Percentiles rank a stretch among this genome's conserved stretches.
phyloP scores from a whole-genome alignment of 495 filamentous ascomycete genomes.

The Evernia prunastri region DNA sequence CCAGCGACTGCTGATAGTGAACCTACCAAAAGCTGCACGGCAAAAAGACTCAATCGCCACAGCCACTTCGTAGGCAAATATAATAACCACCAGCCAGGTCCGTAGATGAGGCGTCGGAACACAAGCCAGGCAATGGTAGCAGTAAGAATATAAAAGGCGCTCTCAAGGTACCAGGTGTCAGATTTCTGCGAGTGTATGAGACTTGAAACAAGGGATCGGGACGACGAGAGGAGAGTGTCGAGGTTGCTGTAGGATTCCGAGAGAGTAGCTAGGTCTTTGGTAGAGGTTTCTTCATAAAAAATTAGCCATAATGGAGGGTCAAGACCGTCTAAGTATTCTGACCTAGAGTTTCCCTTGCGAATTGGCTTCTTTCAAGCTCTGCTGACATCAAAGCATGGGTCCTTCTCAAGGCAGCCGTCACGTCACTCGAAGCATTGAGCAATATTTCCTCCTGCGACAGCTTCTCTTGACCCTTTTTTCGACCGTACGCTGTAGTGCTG shows the following conservation, averaged over 20 bases:
- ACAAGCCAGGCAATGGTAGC: constrained; percentile 77
- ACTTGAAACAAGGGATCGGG: constrained; percentile 66
- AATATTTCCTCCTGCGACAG: constrained; percentile 61
- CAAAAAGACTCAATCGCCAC: constrained; percentile 43
- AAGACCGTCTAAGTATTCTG: constrained; percentile 10
- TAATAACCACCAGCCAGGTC: constrained; percentile 81
- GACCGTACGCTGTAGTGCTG: constrained; percentile 35
- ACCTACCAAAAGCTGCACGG: constrained; percentile 28
- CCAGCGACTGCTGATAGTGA: constrained; percentile 38
- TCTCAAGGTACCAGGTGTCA: constrained; percentile 94
- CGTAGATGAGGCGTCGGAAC: constrained; percentile 76
- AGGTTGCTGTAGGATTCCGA: constrained; percentile 71
- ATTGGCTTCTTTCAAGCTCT: constrained; percentile 76
- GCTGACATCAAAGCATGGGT: constrained; percentile 78
- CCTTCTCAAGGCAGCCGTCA: constrained; percentile 75
- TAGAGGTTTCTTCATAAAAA: constrained; percentile 51
- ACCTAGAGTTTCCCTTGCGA: constrained; percentile 78
- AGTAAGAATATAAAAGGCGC: constrained; percentile 72
- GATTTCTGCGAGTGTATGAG: constrained; percentile 82
- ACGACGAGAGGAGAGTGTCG: constrained; percentile 65
- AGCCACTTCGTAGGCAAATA: constrained; percentile 70
- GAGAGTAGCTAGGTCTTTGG: constrained; percentile 70
- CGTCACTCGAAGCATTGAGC: constrained; percentile 67
- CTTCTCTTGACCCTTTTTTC: constrained; percentile 38
- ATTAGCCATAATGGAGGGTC: background rate